Conservation (phyloP, 257 asterid species). For the Jaltomata sinuosa region DNA sequence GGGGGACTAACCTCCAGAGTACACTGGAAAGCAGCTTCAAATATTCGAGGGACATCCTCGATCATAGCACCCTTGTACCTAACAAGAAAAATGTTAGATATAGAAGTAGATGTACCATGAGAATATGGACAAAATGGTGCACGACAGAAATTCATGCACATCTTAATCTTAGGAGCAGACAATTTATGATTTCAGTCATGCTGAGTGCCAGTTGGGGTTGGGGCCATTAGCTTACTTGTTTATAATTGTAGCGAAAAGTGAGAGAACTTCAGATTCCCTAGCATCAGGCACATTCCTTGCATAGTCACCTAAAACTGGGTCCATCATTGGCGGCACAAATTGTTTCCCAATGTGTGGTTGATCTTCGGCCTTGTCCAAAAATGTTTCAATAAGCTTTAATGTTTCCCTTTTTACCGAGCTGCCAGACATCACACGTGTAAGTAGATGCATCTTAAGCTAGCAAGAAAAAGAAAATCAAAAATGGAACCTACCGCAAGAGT, state of each 20-base stretch:
- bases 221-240: constrained; percentile 57
- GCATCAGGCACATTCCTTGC: constrained; percentile 98
- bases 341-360: constrained; percentile 88
- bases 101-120: neutral
- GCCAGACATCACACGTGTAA: constrained; percentile 14
- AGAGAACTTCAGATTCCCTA: constrained; percentile 97
- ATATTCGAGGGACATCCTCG: constrained; percentile 91
- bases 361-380: constrained; percentile 92
- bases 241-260: constrained; percentile 93
- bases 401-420: constrained; percentile 98
- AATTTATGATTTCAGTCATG: neutral
- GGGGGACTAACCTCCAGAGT: constrained; percentile 66
- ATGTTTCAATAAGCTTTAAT: constrained; percentile 89
- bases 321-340: constrained; percentile 99
- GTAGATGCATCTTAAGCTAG: neutral
- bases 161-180: neutral
- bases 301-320: constrained; percentile 91
- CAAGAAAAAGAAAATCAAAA: neutral
- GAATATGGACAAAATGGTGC: neutral
- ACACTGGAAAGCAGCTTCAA: constrained; percentile 96
- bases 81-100: constrained; percentile 2
- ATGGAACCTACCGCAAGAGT: constrained; percentile 66
- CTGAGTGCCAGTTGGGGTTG: neutral
- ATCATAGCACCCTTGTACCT: constrained; percentile 90
- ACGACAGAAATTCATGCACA: neutral